These are phyloP conservation scores for Austropuccinia psidii DNA, from an alignment of 1,284 basidiomycete genomes.

Conservation along the genomic window DNA sequence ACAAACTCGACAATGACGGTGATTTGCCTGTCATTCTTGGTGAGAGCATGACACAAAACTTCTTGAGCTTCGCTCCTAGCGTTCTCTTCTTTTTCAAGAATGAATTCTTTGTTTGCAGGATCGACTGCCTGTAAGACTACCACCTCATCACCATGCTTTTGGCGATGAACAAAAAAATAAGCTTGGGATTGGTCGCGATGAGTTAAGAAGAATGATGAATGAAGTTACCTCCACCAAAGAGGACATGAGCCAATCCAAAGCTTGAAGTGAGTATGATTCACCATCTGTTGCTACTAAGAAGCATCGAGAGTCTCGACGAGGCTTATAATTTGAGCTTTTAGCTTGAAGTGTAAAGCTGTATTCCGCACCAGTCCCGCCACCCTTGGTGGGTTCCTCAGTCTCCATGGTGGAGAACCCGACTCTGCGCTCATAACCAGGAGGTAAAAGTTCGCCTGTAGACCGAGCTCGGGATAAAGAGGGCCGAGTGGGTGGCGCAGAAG, in stretches of 20 bases:
- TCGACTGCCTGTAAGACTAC: conserved; percentile 26
- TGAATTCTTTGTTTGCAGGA: conserved; percentile 6
- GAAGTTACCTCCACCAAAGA: conserved; percentile 32
- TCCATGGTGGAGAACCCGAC: conserved; percentile 35
- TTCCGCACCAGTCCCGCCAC: conserved; percentile 30
- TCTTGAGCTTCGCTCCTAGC: conserved; percentile 30
- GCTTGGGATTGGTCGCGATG: not conserved
- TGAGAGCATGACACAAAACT: conserved; percentile 22
- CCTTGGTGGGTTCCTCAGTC: conserved; percentile 30
- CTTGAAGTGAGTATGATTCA: conserved; percentile 35
- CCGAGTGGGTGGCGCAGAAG: not conserved
- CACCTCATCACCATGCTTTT: conserved; percentile 33
- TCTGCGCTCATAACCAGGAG: conserved; percentile 34
- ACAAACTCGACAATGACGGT: conserved; percentile 36
- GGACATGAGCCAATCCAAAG: conserved; percentile 33
- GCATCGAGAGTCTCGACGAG: conserved; percentile 31
- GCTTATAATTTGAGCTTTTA: conserved; percentile 29
- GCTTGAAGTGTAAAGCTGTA: conserved; percentile 37
- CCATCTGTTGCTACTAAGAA: conserved; percentile 35
- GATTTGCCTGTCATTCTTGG: conserved; percentile 35
- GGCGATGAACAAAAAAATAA: not conserved
- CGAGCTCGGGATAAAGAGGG: conserved; percentile 19
- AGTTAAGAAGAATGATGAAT: not conserved
- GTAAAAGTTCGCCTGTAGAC: conserved; percentile 16
- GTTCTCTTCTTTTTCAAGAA: conserved; percentile 25